Conservation (phyloP, 305 asterid genomes). For the Fraxinus ornus region DNA sequence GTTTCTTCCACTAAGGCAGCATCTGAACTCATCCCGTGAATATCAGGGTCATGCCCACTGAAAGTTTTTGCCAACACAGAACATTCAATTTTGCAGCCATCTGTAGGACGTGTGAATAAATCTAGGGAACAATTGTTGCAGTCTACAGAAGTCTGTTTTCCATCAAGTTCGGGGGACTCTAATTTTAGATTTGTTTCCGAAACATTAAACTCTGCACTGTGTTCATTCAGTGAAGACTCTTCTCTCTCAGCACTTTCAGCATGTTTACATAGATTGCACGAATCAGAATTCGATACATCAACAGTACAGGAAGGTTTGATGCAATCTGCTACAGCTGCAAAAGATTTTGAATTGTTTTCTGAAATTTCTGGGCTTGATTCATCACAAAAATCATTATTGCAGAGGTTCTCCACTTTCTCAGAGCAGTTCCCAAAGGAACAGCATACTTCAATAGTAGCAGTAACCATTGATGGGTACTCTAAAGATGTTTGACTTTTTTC, state of each 20-base stretch:
- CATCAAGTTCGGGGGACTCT: constrained; percentile 26
- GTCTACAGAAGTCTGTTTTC: constrained; percentile 20
- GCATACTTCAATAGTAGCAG: constrained; percentile 34
- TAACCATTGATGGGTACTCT: constrained; percentile 38
- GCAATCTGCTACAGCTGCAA: constrained; percentile 30
- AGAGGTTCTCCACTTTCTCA: constrained; percentile 30
- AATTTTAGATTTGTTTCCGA: constrained; percentile 30
- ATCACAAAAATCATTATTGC: constrained; percentile 28
- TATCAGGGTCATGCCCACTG: constrained; percentile 34
- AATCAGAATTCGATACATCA: constrained; percentile 32
- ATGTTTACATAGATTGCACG: constrained; percentile 27
- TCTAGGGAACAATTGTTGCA: constrained; percentile 25
- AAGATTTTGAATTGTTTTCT: constrained; percentile 27
- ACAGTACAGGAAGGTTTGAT: constrained; percentile 24
- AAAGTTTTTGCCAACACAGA: constrained; percentile 29
- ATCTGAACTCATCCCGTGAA: constrained; percentile 32
- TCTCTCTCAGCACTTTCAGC: constrained; percentile 33
- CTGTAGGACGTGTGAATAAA: constrained; percentile 22
- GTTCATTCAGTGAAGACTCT: constrained; percentile 28
- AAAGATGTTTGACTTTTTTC: constrained; percentile 54
- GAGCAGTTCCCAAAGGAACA: constrained; percentile 34
- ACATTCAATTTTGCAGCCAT: constrained; percentile 34
- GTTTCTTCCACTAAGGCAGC: constrained; percentile 29
- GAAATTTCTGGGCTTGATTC: constrained; percentile 25
- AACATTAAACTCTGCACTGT: constrained; percentile 29